phyloP scores from a whole-genome alignment of 306 rosid species.

The Vigna nakashimae region DNA sequence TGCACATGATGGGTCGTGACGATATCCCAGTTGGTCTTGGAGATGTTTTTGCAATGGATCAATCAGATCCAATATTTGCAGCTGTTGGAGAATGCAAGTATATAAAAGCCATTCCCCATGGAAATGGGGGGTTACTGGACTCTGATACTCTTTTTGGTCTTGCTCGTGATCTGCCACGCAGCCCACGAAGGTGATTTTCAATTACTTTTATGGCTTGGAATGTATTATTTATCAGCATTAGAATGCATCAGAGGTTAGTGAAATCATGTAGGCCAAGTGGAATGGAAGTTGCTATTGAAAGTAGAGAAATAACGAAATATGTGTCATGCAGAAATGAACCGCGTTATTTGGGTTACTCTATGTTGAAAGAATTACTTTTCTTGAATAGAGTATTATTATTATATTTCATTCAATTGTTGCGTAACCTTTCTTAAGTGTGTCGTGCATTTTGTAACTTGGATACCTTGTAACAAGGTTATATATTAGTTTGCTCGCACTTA shows the following conservation, averaged over 20 bases:
- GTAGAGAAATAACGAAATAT: not conserved
- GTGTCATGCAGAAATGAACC: no score
- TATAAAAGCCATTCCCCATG: constrained; percentile 85
- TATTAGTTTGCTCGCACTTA: no score
- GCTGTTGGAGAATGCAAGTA: constrained; percentile 84
- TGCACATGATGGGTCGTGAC: constrained; percentile 98
- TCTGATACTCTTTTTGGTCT: constrained; percentile 95
- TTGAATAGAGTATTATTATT: no score
- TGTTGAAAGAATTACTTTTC: no score
- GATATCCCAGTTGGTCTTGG: constrained; percentile 93
- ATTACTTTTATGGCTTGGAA: not conserved
- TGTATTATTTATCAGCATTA: not conserved
- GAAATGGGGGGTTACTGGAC: constrained; percentile 85
- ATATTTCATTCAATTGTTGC: no score
- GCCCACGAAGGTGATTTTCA: constrained; percentile 81
- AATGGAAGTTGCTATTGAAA: constrained; percentile 5
- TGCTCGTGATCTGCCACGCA: constrained; percentile 82
- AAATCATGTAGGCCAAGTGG: not conserved
- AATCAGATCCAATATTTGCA: constrained; percentile 58
- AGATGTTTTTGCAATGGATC: constrained; percentile 76
- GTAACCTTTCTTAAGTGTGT: no score
- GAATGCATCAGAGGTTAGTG: not conserved
- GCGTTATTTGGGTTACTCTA: no score
- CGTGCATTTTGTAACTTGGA: no score
- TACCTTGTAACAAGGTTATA: no score